A percentile compares a stretch with the other conserved stretches of the same genome.
phyloP scores from a whole-genome alignment of 352 stramenopile species.

The Blastocystis sp. region DNA sequence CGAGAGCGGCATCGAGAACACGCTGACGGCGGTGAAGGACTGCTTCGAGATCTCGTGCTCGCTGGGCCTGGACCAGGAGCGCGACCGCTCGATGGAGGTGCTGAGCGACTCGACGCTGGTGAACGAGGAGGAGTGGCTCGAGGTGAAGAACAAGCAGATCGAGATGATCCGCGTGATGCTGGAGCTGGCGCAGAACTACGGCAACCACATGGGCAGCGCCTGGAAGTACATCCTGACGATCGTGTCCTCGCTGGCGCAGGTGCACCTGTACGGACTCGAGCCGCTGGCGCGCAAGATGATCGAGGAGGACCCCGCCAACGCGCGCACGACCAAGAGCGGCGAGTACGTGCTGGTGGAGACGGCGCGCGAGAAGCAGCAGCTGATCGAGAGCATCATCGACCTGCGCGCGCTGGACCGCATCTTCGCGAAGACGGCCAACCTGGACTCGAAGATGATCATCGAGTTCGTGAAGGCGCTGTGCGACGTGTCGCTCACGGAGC shows the following conservation, averaged over 20 bases:
- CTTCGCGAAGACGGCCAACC: constrained; percentile 81
- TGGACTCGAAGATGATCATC: constrained; percentile 79
- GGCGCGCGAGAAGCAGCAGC: constrained; percentile 81
- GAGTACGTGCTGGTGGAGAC: constrained; percentile 71
- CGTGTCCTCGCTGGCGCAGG: constrained; percentile 91
- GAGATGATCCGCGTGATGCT: constrained; percentile 92
- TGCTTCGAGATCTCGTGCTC: constrained; percentile 84
- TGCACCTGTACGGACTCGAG: constrained; percentile 80
- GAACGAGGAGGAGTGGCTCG: constrained; percentile 81
- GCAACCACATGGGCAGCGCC: constrained; percentile 90
- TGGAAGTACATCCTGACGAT: constrained; percentile 91
- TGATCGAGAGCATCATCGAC: constrained; percentile 81
- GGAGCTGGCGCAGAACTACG: constrained; percentile 90
- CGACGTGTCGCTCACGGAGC: constrained; percentile 83
- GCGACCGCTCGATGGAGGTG: constrained; percentile 91
- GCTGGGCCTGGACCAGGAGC: constrained; percentile 85
- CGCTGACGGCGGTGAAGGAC: constrained; percentile 89
- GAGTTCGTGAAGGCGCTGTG: constrained; percentile 86
- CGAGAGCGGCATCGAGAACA: constrained; percentile 85
- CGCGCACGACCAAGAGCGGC: constrained; percentile 71
- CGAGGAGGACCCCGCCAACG: constrained; percentile 76
- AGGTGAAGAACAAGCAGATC: constrained; percentile 94
- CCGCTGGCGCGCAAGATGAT: constrained; percentile 68
- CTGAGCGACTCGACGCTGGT: constrained; percentile 91
- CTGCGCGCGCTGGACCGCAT: constrained; percentile 83